Conservation (phyloP, 1,284 basidiomycete species). For the Microbotryum intermedium region DNA sequence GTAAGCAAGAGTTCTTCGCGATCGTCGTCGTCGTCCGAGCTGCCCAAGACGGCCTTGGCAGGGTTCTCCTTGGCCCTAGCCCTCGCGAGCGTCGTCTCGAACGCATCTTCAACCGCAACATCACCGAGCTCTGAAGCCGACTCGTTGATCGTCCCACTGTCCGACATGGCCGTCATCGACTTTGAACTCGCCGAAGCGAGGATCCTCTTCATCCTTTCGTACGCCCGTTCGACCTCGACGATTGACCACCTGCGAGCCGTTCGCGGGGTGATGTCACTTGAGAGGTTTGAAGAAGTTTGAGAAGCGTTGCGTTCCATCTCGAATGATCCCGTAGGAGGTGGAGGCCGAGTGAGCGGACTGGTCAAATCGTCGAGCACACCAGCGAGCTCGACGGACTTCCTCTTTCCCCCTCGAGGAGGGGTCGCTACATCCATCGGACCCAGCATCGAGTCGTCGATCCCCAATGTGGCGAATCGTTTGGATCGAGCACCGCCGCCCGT, state of each 20-base stretch:
- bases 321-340: too few species aligned
- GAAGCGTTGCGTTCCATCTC: too few species aligned
- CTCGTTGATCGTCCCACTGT: background rate
- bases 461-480: background rate
- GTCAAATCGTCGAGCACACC: too few species aligned
- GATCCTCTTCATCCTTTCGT: conserved; percentile 23
- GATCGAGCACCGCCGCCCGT: background rate
- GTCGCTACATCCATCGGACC: too few species aligned
- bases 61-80: background rate
- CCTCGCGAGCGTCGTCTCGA: conserved; percentile 1
- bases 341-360: too few species aligned
- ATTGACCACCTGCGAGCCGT: conserved; percentile 22
- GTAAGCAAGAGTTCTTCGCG: background rate
- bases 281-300: too few species aligned
- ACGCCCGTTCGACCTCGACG: conserved; percentile 21
- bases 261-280: conserved; percentile 13
- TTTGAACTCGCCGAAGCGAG: conserved; percentile 11
- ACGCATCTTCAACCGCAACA: conserved; percentile 1
- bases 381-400: too few species aligned
- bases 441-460: too few species aligned
- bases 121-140: background rate
- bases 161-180: background rate
- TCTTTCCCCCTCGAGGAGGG: too few species aligned
- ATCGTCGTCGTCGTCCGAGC: background rate
- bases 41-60: background rate